These are phyloP conservation scores for Monsonia emarginata DNA, from an alignment of 441 rosid species.

Conservation along the genomic window DNA sequence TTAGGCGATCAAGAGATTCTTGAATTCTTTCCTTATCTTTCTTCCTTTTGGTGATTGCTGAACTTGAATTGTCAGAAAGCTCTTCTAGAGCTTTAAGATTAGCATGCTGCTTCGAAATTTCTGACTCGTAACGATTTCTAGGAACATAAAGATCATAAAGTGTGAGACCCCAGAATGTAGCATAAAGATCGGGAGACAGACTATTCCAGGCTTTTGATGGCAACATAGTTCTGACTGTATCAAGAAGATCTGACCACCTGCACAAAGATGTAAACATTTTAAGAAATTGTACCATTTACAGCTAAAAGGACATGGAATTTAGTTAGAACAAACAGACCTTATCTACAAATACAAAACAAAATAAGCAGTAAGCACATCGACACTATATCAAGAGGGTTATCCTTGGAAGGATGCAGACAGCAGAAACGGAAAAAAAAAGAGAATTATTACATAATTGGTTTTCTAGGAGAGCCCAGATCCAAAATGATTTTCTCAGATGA, in stretches of 20 bases:
- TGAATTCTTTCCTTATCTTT: constrained; percentile 99
- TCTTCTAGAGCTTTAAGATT: constrained; percentile 96
- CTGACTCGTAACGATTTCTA: constrained; percentile 79
- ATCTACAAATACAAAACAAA: not conserved
- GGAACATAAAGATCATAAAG: constrained; percentile 99
- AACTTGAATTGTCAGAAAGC: constrained; percentile 87
- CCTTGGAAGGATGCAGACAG: constrained; percentile 4
- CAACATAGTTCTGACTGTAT: constrained; percentile 76
- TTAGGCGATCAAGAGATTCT: constrained; percentile 91
- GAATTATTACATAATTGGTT: constrained; percentile 48
- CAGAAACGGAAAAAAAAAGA: constrained; percentile 7
- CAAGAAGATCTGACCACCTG: constrained; percentile 99
- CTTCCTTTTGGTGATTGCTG: constrained; percentile 91
- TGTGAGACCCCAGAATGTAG: constrained; percentile 97
- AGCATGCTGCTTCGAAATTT: constrained; percentile 89
- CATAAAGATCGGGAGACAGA: constrained; percentile 96
- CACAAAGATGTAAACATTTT: constrained; percentile 14
- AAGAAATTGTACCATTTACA: not conserved
- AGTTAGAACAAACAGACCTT: not conserved
- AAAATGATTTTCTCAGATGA: constrained; percentile 40
- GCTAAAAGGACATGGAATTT: not conserved
- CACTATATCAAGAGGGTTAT: not conserved
- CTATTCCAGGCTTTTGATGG: constrained; percentile 99
- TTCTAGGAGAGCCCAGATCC: constrained; percentile 54
- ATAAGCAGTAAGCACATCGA: not conserved